Evolutionary conservation across 2,329 filamentous ascomycete species (phyloP).

Genomic region (Fusarium lyarnte): DNA sequence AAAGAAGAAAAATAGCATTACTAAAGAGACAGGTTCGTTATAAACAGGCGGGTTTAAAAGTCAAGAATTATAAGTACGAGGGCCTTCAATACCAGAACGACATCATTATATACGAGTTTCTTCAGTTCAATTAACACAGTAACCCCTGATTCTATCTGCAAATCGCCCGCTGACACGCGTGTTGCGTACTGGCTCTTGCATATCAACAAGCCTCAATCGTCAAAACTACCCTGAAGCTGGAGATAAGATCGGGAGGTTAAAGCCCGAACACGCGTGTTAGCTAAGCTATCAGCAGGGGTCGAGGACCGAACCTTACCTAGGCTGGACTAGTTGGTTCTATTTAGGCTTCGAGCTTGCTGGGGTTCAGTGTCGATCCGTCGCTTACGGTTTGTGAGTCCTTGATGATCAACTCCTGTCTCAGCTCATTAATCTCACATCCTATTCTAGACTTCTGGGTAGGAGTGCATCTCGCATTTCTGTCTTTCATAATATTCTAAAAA

Average conservation of each 20-base stretch:
- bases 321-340: accelerated
- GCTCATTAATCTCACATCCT: neutral
- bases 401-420: neutral
- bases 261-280: constrained; percentile 29
- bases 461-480: too few species aligned
- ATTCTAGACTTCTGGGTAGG: too few species aligned
- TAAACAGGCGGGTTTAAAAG: too few species aligned
- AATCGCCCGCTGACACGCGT: constrained; percentile 27
- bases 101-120: neutral
- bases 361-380: neutral
- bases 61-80: neutral
- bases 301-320: accelerated
- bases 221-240: neutral
- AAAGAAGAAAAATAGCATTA: too few species aligned
- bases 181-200: neutral
- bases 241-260: neutral
- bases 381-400: neutral
- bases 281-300: neutral
- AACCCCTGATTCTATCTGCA: accelerated
- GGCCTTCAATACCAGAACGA: neutral
- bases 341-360: neutral
- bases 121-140: accelerated
- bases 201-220: neutral
- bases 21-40: too few species aligned
- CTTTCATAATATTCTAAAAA: too few species aligned